These are phyloP conservation scores for Tricholoma terreum DNA, from an alignment of 768 basidiomycete species.

Conservation along the genomic window DNA sequence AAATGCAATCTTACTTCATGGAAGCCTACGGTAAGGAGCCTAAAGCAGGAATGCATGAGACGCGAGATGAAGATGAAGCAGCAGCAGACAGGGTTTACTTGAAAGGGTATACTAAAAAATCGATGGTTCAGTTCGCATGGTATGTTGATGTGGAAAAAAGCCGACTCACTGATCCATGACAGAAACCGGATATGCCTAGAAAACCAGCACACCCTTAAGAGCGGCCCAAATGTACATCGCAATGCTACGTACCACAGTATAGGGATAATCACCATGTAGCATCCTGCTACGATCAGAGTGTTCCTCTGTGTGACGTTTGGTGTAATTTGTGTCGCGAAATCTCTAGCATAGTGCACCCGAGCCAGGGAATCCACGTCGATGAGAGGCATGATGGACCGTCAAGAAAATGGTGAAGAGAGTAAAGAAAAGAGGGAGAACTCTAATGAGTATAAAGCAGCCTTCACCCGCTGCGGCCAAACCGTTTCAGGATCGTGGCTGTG, in stretches of 20 bases:
- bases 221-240: not conserved
- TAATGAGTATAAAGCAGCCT: not conserved
- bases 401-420: not conserved
- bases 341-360: slow-evolving; percentile 30
- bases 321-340: slow-evolving; percentile 44
- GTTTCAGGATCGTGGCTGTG: too few species aligned
- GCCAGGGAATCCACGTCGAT: not conserved
- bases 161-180: slow-evolving; percentile 65
- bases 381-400: not conserved
- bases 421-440: not conserved
- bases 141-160: not conserved
- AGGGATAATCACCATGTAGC: slow-evolving; percentile 71
- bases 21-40: slow-evolving; percentile 83
- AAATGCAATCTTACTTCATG: slow-evolving; percentile 58
- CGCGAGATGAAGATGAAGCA: not conserved
- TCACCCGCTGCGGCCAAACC: too few species aligned
- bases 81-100: slow-evolving; percentile 58
- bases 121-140: not conserved
- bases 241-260: slow-evolving; percentile 63
- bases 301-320: slow-evolving; percentile 71
- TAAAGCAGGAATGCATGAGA: slow-evolving; percentile 20
- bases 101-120: slow-evolving; percentile 76
- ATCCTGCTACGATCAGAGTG: slow-evolving; percentile 78
- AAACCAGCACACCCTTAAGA: slow-evolving; percentile 1
- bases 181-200: slow-evolving; percentile 75